Evolutionary conservation across 2,329 filamentous ascomycete species (phyloP).

Genomic region (Apiospora saccharicola): DNA sequence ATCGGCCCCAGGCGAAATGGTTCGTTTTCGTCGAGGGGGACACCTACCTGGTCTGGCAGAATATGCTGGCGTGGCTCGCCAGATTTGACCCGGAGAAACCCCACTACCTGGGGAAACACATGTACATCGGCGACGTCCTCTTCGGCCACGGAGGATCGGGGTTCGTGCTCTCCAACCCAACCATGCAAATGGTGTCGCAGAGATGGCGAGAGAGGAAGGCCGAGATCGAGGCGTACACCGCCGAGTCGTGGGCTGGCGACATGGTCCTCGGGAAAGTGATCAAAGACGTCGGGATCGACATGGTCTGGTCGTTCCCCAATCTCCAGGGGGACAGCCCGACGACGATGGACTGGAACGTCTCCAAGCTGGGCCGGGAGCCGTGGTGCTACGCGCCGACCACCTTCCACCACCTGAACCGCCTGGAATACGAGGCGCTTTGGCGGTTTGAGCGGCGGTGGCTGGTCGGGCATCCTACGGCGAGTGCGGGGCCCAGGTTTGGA

Average conservation of each 20-base stretch:
- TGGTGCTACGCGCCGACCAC: conserved; percentile 52
- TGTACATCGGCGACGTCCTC: conserved; percentile 55
- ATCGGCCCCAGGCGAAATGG: conserved; percentile 59
- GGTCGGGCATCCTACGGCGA: not conserved
- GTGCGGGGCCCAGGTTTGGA: conserved; percentile 40
- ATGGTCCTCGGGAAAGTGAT: conserved; percentile 53
- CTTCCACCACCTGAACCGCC: not conserved
- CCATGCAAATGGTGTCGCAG: conserved; percentile 51
- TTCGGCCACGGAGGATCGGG: conserved; percentile 62
- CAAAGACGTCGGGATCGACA: conserved; percentile 51
- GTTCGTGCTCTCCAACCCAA: conserved; percentile 58
- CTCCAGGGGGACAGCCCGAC: conserved; percentile 48
- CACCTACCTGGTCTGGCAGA: conserved; percentile 62
- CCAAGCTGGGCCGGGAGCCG: conserved; percentile 47
- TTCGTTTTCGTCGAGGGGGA: conserved; percentile 67
- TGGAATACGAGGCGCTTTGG: conserved; percentile 35
- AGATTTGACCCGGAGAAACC: conserved; percentile 55
- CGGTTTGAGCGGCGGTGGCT: conserved; percentile 51
- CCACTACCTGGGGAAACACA: conserved; percentile 61
- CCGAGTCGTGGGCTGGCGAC: conserved; percentile 55
- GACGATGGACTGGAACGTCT: conserved; percentile 51
- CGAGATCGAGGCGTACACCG: conserved; percentile 54
- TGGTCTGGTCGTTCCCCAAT: conserved; percentile 56
- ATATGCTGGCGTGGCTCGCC: conserved; percentile 60
- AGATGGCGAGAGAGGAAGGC: conserved; percentile 49